A percentile compares a stretch with the other conserved stretches of the same genome.
These are phyloP conservation scores for Suillus cothurnatus DNA, from an alignment of 768 basidiomycete species.

Conservation along the genomic window DNA sequence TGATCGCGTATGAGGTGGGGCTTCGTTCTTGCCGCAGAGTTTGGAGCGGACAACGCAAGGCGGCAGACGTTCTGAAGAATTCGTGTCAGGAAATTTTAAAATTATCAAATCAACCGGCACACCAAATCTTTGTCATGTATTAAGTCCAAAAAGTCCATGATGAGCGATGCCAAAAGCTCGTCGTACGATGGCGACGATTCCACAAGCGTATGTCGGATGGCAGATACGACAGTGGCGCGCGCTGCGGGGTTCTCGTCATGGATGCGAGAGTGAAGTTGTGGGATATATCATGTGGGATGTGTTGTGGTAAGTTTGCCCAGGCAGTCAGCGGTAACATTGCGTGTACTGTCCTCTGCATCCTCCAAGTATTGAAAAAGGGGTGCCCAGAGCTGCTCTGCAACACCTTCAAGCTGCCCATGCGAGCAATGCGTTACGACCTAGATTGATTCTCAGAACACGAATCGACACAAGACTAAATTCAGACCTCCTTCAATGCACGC, in stretches of 20 bases:
- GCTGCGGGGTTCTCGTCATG: slow-evolving; percentile 68
- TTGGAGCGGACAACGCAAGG: slow-evolving; percentile 85
- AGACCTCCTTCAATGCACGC: slow-evolving; percentile 90
- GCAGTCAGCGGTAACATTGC: slow-evolving; percentile 96
- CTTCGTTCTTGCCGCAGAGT: slow-evolving; percentile 94
- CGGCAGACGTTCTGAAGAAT: slow-evolving; percentile 78
- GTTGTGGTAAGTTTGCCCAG: slow-evolving; percentile 94
- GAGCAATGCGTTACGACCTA: slow-evolving; percentile 93
- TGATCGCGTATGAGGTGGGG: slow-evolving; percentile 90
- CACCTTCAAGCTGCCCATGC: slow-evolving; percentile 77
- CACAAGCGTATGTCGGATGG: slow-evolving; percentile 89
- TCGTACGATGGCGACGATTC: slow-evolving; percentile 87
- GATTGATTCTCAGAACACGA: slow-evolving; percentile 1
- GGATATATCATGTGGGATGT: slow-evolving; percentile 87
- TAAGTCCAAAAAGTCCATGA: slow-evolving; percentile 89
- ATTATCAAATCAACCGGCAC: slow-evolving; percentile 26
- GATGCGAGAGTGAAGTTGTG: slow-evolving; percentile 87
- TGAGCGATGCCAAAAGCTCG: slow-evolving; percentile 82
- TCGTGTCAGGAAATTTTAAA: slow-evolving; percentile 1
- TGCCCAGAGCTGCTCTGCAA: slow-evolving; percentile 87
- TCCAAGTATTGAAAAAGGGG: slow-evolving; percentile 93
- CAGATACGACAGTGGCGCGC: slow-evolving; percentile 87
- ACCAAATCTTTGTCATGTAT: slow-evolving; percentile 91
- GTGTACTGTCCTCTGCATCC: slow-evolving; percentile 85
- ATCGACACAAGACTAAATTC: slow-evolving; percentile 13